These are phyloP conservation scores for Talaromyces thailandensis DNA, from an alignment of 495 filamentous ascomycete genomes.

Conservation along the genomic window DNA sequence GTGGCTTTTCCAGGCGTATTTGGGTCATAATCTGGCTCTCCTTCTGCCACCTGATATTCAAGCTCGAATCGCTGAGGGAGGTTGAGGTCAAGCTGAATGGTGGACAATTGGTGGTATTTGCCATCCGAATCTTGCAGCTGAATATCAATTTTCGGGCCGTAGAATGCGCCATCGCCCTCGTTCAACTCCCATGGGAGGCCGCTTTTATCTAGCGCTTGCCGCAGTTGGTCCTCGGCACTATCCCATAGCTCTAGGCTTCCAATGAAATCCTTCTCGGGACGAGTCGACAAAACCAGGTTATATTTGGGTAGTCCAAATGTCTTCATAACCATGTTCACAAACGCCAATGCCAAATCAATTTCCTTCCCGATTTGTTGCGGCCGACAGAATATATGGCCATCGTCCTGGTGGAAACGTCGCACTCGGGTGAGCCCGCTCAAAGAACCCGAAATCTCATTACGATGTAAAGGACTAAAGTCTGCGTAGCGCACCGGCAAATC, in stretches of 20 bases:
- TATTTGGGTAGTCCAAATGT: conserved; percentile 68
- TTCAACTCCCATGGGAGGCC: conserved; percentile 62
- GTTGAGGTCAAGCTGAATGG: conserved; percentile 91
- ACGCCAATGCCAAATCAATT: conserved; percentile 69
- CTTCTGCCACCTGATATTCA: conserved; percentile 50
- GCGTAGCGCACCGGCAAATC: conserved; percentile 86
- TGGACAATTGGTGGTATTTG: conserved; percentile 87
- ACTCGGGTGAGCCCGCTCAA: conserved; percentile 82
- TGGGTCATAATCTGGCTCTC: conserved; percentile 58
- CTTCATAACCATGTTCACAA: conserved; percentile 69
- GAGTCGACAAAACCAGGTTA: conserved; percentile 70
- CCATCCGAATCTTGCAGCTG: conserved; percentile 74
- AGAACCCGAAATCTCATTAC: conserved; percentile 82
- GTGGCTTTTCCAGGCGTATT: conserved; percentile 56
- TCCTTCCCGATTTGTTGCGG: conserved; percentile 74
- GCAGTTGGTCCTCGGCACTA: conserved; percentile 65
- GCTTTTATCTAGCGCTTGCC: conserved; percentile 55
- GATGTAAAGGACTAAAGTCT: conserved; percentile 86
- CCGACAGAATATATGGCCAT: conserved; percentile 91
- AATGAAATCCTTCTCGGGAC: conserved; percentile 68
- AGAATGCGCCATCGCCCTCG: conserved; percentile 84
- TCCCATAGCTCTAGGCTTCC: conserved; percentile 76
- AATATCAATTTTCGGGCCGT: conserved; percentile 92
- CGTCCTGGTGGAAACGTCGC: conserved; percentile 91
- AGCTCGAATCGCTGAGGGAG: conserved; percentile 75